Evolutionary conservation across 108 stramenopile species (phyloP).

Genomic region (Nitzschia sp.): DNA sequence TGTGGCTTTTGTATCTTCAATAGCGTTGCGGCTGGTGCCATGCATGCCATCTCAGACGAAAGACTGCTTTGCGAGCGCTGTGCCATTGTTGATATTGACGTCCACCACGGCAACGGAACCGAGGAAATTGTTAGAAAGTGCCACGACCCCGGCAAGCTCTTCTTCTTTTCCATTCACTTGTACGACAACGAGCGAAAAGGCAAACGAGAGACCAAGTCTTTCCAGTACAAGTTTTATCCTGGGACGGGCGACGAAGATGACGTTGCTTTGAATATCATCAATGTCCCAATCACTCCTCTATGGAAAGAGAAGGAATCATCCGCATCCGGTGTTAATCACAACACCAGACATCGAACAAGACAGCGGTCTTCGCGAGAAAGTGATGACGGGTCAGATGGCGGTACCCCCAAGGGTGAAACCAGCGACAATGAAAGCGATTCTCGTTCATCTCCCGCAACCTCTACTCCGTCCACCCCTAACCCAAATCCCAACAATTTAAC

Average conservation of each 20-base stretch:
- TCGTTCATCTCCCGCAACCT: constrained; percentile 28
- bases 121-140: constrained; percentile 93
- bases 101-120: constrained; percentile 98
- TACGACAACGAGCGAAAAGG: constrained; percentile 83
- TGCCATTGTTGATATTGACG: constrained; percentile 98
- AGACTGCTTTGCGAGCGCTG: constrained; percentile 76
- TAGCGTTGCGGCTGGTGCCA: constrained; percentile 95
- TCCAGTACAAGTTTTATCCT: constrained; percentile 93
- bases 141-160: constrained; percentile 82
- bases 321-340: constrained; percentile 35
- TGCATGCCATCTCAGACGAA: constrained; percentile 92
- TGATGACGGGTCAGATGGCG: constrained; percentile 29
- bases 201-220: constrained; percentile 40
- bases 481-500: neutral
- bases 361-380: constrained; percentile 14
- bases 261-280: constrained; percentile 91
- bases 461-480: constrained; percentile 43
- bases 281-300: constrained; percentile 91
- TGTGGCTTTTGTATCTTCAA: constrained; percentile 99
- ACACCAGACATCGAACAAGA: constrained; percentile 51
- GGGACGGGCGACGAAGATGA: constrained; percentile 92
- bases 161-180: constrained; percentile 95
- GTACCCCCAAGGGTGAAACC: constrained; percentile 23
- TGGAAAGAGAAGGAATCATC: constrained; percentile 73
- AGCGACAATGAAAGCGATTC: constrained; percentile 36